Percentiles rank a stretch among this genome's conserved stretches.
These are phyloP conservation scores for Termitomyces sp. DNA, from an alignment of 768 basidiomycete species.

Conservation along the genomic window DNA sequence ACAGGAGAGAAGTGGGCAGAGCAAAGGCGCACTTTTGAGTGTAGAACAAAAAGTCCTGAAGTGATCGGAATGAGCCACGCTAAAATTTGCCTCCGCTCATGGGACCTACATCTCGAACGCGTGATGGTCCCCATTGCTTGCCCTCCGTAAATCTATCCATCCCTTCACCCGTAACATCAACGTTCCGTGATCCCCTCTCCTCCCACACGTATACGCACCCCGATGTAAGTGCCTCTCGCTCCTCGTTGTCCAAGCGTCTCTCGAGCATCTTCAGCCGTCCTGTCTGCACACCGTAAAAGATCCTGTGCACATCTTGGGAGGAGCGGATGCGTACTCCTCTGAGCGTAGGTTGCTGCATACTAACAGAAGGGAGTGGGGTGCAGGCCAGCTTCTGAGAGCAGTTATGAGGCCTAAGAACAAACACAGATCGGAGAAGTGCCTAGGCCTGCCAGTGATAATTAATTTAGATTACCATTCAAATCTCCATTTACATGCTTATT, in stretches of 20 bases:
- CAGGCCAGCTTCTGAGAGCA: not conserved
- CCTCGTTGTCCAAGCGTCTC: constrained; percentile 74
- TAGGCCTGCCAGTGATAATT: constrained; percentile 20
- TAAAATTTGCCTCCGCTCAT: constrained; percentile 13
- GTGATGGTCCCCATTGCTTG: constrained; percentile 78
- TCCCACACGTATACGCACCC: constrained; percentile 71
- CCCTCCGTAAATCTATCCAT: constrained; percentile 89
- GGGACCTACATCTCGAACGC: constrained; percentile 71
- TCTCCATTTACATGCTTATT: constrained; percentile 10
- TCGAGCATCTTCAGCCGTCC: constrained; percentile 71
- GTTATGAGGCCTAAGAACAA: constrained; percentile 4
- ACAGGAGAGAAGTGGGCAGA: constrained; percentile 22
- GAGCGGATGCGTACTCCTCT: constrained; percentile 73
- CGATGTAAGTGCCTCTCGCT: constrained; percentile 55
- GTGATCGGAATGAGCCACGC: constrained; percentile 16
- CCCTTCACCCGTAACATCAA: constrained; percentile 73
- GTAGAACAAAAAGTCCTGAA: constrained; percentile 81
- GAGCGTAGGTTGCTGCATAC: constrained; percentile 70
- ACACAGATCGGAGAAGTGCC: constrained; percentile 11
- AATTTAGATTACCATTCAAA: constrained; percentile 22
- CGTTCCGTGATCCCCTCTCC: constrained; percentile 63
- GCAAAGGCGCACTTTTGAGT: constrained; percentile 67
- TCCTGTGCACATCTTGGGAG: constrained; percentile 75
- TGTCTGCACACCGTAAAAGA: constrained; percentile 70
- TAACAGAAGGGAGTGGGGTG: not conserved